These are phyloP conservation scores for Otatea glauca DNA, from an alignment of 176 grass and related monocot species.

Conservation along the genomic window DNA sequence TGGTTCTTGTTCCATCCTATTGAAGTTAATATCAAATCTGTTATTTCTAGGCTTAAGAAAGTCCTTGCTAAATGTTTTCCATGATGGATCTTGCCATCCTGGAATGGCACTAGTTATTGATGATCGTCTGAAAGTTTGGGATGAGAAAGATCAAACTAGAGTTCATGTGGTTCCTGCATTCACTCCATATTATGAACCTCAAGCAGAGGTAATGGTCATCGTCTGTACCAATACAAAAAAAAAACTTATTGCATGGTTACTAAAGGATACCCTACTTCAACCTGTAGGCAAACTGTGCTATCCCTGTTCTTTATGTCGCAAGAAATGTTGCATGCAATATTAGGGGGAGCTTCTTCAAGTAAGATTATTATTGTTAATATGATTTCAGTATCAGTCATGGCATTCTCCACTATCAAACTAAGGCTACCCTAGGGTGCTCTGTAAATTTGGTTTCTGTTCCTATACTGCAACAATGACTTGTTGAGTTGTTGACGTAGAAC, in stretches of 20 bases:
- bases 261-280: conserved; percentile 38
- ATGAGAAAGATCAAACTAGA: conserved; percentile 92
- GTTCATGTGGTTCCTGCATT: conserved; percentile 99
- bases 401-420: conserved; percentile 26
- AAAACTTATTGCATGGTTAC: conserved; percentile 28
- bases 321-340: conserved; percentile 99
- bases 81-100: conserved; percentile 89
- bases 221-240: conserved; percentile 9
- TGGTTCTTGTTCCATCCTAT: conserved; percentile 38
- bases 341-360: conserved; percentile 98
- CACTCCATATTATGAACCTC: conserved; percentile 96
- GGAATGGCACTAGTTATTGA: conserved; percentile 98
- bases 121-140: conserved; percentile 98
- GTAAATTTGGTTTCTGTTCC: conserved; percentile 17
- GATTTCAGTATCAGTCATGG: conserved; percentile 29
- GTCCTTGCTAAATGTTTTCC: conserved; percentile 91
- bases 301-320: conserved; percentile 87
- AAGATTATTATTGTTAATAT: conserved; percentile 47
- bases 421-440: conserved; percentile 4
- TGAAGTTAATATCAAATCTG: conserved; percentile 34
- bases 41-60: conserved; percentile 69
- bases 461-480: not conserved
- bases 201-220: conserved; percentile 79
- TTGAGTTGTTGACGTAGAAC: conserved; percentile 31
- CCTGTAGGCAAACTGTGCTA: conserved; percentile 70